A percentile compares a stretch with the other conserved stretches of the same genome.
Conservation (phyloP, 257 asterid species). For the Marsdenia floribunda region DNA sequence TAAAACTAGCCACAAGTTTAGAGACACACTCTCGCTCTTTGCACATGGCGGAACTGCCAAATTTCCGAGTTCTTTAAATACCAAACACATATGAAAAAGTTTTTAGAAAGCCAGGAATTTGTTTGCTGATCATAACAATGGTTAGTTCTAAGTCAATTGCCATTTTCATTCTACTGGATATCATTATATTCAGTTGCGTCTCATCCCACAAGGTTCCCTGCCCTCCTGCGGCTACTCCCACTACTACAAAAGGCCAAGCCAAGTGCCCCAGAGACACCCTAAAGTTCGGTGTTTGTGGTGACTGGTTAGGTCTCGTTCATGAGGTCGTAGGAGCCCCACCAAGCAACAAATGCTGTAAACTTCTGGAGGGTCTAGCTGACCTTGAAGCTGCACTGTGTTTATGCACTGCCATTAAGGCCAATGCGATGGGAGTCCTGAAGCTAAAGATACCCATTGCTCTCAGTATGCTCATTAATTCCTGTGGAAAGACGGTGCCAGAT, state of each 20-base stretch:
- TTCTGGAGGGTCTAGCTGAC: conserved; percentile 65
- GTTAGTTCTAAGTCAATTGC: conserved; percentile 23
- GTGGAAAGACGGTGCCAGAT: conserved; percentile 77
- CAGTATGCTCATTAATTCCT: conserved; percentile 55
- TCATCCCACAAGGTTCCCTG: conserved; percentile 44
- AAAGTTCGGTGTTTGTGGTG: conserved; percentile 80
- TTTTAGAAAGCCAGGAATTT: not conserved
- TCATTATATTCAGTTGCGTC: conserved; percentile 39
- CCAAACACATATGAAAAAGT: not conserved
- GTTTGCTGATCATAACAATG: conserved; percentile 26
- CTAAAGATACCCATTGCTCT: conserved; percentile 56
- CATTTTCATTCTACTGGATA: conserved; percentile 34
- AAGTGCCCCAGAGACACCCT: conserved; percentile 79
- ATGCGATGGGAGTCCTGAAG: conserved; percentile 47
- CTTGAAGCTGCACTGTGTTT: conserved; percentile 83
- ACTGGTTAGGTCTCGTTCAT: conserved; percentile 76
- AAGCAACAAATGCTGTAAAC: conserved; percentile 53
- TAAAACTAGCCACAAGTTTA: conserved; percentile 16
- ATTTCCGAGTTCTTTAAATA: conserved; percentile 3
- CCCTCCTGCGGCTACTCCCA: conserved; percentile 33
- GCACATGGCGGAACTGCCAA: conserved; percentile 5
- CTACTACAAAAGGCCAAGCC: conserved; percentile 24
- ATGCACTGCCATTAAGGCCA: conserved; percentile 81
- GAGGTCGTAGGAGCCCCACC: conserved; percentile 69
- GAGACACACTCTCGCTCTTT: not conserved